Conservation (phyloP, 1,284 basidiomycete species). For the Ganoderma meredithae region DNA sequence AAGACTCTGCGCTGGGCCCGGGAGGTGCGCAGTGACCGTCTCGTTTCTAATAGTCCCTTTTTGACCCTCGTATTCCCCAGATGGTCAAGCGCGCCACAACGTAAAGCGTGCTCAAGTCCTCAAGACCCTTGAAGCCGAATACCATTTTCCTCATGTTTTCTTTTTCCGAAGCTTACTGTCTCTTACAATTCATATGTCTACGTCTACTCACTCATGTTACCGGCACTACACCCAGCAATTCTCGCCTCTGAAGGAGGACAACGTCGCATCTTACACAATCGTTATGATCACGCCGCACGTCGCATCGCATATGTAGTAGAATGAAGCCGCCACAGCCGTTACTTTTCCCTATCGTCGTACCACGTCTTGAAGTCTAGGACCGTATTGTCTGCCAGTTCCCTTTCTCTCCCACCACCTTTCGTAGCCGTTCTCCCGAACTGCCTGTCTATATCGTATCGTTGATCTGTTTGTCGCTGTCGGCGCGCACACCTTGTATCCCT, state of each 20-base stretch:
- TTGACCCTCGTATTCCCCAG: slow-evolving; percentile 26
- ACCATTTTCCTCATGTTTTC: slow-evolving; percentile 15
- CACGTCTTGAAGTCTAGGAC: slow-evolving; percentile 30
- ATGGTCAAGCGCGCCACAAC: slow-evolving; percentile 41
- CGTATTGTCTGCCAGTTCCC: slow-evolving; percentile 20
- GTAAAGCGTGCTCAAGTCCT: slow-evolving; percentile 23
- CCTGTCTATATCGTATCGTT: slow-evolving; percentile 34
- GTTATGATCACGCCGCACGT: slow-evolving; percentile 32
- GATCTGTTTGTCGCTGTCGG: slow-evolving; percentile 35
- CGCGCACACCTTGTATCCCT: slow-evolving; percentile 35
- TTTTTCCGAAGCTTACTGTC: slow-evolving; percentile 27
- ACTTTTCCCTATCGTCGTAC: slow-evolving; percentile 17
- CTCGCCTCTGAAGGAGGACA: slow-evolving; percentile 35
- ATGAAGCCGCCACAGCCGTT: slow-evolving; percentile 32
- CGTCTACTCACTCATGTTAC: slow-evolving; percentile 27
- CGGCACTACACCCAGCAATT: slow-evolving; percentile 31
- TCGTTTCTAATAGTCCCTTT: not conserved
- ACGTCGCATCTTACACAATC: slow-evolving; percentile 32
- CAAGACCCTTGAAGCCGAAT: slow-evolving; percentile 11
- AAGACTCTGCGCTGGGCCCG: slow-evolving; percentile 85
- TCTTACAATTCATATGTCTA: slow-evolving; percentile 20
- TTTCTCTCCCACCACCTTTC: slow-evolving; percentile 3
- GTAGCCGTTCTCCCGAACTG: slow-evolving; percentile 15
- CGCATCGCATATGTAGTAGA: slow-evolving; percentile 36
- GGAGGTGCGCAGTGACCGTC: slow-evolving; percentile 59